Conservation (phyloP, 306 rosid species). For the Cercis canadensis region DNA sequence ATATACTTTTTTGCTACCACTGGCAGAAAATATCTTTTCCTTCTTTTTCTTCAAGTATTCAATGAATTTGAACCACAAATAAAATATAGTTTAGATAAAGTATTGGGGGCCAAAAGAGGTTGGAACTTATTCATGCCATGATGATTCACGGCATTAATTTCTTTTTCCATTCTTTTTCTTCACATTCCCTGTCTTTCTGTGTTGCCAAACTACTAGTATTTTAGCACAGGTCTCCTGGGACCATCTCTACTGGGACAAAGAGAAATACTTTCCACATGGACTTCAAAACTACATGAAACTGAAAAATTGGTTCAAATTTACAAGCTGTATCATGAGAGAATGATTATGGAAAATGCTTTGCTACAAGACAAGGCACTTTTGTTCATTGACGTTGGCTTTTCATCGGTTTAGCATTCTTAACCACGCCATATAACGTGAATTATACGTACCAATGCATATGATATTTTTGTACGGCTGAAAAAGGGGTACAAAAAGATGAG, state of each 20-base stretch:
- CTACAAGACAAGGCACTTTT: conserved; percentile 29
- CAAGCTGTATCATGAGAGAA: conserved; percentile 36
- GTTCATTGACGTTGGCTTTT: no score
- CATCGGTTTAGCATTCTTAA: conserved; percentile 42
- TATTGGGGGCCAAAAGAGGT: conserved; percentile 11
- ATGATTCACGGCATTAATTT: conserved; percentile 28
- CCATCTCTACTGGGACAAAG: conserved; percentile 33
- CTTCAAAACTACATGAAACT: no score
- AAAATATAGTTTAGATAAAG: not conserved
- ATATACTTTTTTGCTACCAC: not conserved
- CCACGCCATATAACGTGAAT: conserved; percentile 39
- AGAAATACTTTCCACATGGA: no score
- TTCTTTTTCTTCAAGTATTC: no score
- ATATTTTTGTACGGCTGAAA: no score
- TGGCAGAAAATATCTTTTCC: no score
- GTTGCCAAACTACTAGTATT: not conserved
- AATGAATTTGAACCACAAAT: no score
- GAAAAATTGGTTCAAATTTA: no score
- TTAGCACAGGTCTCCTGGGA: not conserved
- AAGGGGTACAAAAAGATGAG: no score
- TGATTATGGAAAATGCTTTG: conserved; percentile 26
- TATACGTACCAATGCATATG: conserved; percentile 12
- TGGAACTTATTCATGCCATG: conserved; percentile 38
- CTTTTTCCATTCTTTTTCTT: not conserved
- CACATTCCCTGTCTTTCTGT: not conserved